Evolutionary conservation across 331 rosid species (phyloP), one percentile per base, ranked within the genome.

Genomic region (Quercus lobata): DNA sequence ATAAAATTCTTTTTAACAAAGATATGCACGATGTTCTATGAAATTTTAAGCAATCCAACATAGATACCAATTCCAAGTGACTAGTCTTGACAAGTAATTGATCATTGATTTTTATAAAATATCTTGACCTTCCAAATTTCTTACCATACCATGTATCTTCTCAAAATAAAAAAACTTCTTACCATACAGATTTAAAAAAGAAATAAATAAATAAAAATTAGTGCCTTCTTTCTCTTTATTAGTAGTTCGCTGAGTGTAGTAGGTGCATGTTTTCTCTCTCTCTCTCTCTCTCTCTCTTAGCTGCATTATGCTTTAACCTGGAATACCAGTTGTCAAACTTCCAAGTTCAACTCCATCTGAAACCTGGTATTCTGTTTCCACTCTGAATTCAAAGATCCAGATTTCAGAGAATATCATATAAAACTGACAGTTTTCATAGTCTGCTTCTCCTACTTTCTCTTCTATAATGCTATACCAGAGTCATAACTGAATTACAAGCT

Each of bases 231-330:
- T 55, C 19, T 63, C 52, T 73, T 62, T 86, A 75, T 82, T 84
- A 85, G 79, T 90, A 82, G 72, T 44, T 71, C 73, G 49, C 82
- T 82, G 76, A 44, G 53, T 11, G 17, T 3, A 49, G 18, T 37
- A 74, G 4, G 72, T 65, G 72, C 65, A 49, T 17, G 34, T 68
- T 74, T 63, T 57, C 74, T n/a, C n/a, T 30, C 79, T 75, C 35
- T 21, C 54, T 19, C 37, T 65, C 75, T 35, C 27, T 29, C 32
- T 69, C 7, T 18, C 27, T 41, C 54, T 78, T 5, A 34, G 68
- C 7, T 68, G 69, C 46, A 22, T 79, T 35, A 14, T 34, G 27
- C 76, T 74, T 53, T 72, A 75, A 62, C 79, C 69, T 73, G 52
- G 16, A 60, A 69, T 75, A 73, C 27, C 58, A 32, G 54, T 25